Evolutionary conservation across 345 rosid species (phyloP).

Genomic region (Limnanthes douglasii): DNA sequence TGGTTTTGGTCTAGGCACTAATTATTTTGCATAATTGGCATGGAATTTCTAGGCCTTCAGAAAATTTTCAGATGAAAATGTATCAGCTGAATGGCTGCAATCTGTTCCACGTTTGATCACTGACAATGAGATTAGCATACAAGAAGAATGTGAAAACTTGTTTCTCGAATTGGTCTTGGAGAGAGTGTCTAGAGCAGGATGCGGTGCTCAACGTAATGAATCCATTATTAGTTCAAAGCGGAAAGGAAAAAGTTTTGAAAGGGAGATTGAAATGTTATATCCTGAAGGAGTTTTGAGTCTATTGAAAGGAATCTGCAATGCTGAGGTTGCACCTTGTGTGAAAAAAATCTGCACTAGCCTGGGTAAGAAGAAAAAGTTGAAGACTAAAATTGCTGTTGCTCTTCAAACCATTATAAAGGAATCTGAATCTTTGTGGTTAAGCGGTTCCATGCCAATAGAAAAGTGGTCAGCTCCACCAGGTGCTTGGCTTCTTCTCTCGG

Average conservation of each 20-base stretch:
- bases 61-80: slow-evolving; percentile 44
- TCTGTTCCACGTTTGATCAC: slow-evolving; percentile 70
- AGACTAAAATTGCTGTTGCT: slow-evolving; percentile 43
- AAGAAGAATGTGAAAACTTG: slow-evolving; percentile 89
- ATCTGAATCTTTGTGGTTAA: slow-evolving; percentile 79
- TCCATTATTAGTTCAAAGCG: slow-evolving; percentile 10
- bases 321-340: slow-evolving; percentile 82
- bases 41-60: slow-evolving; percentile 43
- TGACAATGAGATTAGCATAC: slow-evolving; percentile 86
- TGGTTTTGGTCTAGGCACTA: slow-evolving; percentile 5
- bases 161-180: slow-evolving; percentile 76
- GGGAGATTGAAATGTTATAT: slow-evolving; percentile 30
- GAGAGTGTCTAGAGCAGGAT: slow-evolving; percentile 43
- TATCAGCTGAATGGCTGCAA: slow-evolving; percentile 76
- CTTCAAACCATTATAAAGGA: slow-evolving; percentile 65
- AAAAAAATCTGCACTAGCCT: slow-evolving; percentile 69
- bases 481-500: slow-evolving; percentile 95
- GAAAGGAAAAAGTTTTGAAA: slow-evolving; percentile 20
- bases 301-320: slow-evolving; percentile 48
- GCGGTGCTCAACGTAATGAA: slow-evolving; percentile 11
- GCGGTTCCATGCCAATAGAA: slow-evolving; percentile 46
- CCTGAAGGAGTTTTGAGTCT: slow-evolving; percentile 52
- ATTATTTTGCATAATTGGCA: slow-evolving; percentile 3
- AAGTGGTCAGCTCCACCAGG: slow-evolving; percentile 95
- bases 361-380: slow-evolving; percentile 68